These are phyloP conservation scores for Calendula officinalis DNA, from an alignment of 129 eudicot genomes.

Conservation along the genomic window DNA sequence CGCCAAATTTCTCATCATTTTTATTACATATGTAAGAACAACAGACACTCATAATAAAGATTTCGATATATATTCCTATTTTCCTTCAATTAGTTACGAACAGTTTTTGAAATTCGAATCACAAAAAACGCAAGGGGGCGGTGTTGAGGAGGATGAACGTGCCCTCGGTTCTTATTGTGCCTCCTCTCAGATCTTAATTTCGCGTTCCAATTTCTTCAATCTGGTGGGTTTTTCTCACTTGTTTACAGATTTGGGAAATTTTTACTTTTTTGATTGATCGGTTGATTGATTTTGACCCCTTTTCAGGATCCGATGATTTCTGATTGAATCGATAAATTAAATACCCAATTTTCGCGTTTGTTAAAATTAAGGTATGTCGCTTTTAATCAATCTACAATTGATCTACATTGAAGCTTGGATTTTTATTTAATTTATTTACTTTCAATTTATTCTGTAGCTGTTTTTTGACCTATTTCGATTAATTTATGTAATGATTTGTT, in stretches of 20 bases:
- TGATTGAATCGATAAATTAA: slow-evolving; percentile 8
- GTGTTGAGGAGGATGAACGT: slow-evolving; percentile 55
- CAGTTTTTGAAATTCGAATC: slow-evolving; percentile 9
- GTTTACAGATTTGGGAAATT: neutral
- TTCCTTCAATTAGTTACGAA: neutral
- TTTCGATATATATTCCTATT: slow-evolving; percentile 3
- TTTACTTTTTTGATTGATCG: slow-evolving; percentile 5
- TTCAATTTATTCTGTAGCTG: neutral
- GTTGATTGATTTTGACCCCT: slow-evolving; percentile 11
- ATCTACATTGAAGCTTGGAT: slow-evolving; percentile 18
- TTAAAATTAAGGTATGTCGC: slow-evolving; percentile 8
- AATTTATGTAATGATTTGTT: neutral
- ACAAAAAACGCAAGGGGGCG: slow-evolving; percentile 31
- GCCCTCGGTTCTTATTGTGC: slow-evolving; percentile 51
- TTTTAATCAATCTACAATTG: slow-evolving; percentile 1
- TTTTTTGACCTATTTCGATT: neutral
- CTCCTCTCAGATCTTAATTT: slow-evolving; percentile 49
- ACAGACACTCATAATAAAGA: neutral
- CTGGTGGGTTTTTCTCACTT: slow-evolving; percentile 34
- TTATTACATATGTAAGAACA: slow-evolving; percentile 10
- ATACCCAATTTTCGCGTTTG: neutral
- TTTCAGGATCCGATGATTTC: slow-evolving; percentile 16
- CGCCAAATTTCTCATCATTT: neutral
- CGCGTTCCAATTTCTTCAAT: slow-evolving; percentile 19
- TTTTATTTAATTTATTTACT: neutral